A percentile compares a stretch with the other conserved stretches of the same genome.
These are phyloP conservation scores for Diaporthe batatas DNA, from an alignment of 2,329 filamentous ascomycete genomes.

Conservation along the genomic window DNA sequence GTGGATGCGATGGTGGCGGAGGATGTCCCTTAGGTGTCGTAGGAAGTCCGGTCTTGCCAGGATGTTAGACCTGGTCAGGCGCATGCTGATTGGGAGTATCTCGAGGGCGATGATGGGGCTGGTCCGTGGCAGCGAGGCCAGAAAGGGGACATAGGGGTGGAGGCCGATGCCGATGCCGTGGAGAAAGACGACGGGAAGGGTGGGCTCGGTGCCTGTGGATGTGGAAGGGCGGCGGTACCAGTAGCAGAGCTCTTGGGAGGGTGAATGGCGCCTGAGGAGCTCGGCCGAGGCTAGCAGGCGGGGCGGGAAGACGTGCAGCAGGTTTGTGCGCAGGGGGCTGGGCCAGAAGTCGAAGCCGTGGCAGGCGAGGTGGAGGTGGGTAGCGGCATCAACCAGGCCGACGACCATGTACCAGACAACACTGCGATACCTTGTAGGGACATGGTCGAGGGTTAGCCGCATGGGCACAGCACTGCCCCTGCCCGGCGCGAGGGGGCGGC, in stretches of 20 bases:
- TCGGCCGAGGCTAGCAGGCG: constrained; percentile 59
- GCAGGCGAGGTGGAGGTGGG: constrained; percentile 59
- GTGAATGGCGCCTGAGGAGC: constrained; percentile 4
- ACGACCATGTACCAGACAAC: constrained; percentile 74
- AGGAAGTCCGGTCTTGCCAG: constrained; percentile 67
- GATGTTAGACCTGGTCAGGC: constrained; percentile 53
- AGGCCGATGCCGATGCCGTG: constrained; percentile 44
- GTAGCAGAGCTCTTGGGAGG: constrained; percentile 42
- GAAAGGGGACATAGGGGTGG: constrained; percentile 41
- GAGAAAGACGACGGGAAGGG: constrained; percentile 43
- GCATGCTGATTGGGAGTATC: constrained; percentile 43
- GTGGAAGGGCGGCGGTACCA: constrained; percentile 38
- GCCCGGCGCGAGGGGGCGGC: constrained; percentile 64
- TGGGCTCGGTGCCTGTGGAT: constrained; percentile 21
- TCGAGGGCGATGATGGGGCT: constrained; percentile 43
- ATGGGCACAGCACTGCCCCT: constrained; percentile 68
- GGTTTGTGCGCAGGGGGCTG: constrained; percentile 49
- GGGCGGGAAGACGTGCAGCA: constrained; percentile 65
- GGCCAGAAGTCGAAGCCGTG: constrained; percentile 67
- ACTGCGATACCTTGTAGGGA: constrained; percentile 72
- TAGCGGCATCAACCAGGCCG: constrained; percentile 66
- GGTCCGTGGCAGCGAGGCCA: constrained; percentile 38
- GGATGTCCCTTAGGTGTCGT: constrained; percentile 66
- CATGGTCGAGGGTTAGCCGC: constrained; percentile 74
- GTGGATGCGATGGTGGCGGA: constrained; percentile 69